Percentiles rank a stretch among this genome's conserved stretches.
Evolutionary conservation across 1,284 basidiomycete species (phyloP).

Genomic region (Laetiporus sulphureus): DNA sequence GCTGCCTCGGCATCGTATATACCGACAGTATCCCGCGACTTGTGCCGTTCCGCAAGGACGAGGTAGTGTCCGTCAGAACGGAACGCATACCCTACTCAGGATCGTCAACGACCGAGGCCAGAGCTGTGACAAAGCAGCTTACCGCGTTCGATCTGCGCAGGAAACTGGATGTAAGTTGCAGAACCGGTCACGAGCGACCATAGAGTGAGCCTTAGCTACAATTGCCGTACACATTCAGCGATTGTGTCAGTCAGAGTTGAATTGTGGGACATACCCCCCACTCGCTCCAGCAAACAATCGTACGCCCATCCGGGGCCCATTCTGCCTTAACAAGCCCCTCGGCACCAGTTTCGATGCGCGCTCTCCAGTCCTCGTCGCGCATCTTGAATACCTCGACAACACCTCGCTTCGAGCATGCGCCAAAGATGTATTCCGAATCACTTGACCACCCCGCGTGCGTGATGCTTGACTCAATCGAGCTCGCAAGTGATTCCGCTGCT

Average conservation of each 20-base stretch:
- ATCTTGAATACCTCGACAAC: slow-evolving; percentile 69
- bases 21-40: slow-evolving; percentile 79
- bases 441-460: slow-evolving; percentile 77
- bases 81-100: slow-evolving; percentile 62
- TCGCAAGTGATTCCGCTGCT: neutral
- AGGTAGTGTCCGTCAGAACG: slow-evolving; percentile 77
- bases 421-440: slow-evolving; percentile 78
- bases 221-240: too few species aligned
- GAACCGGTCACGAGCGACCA: slow-evolving; percentile 70
- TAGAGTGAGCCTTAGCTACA: slow-evolving; percentile 70
- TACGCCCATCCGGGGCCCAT: slow-evolving; percentile 79
- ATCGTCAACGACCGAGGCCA: neutral
- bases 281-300: slow-evolving; percentile 81
- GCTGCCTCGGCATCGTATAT: slow-evolving; percentile 70
- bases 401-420: slow-evolving; percentile 58
- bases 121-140: neutral
- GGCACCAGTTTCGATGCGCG: slow-evolving; percentile 67
- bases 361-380: slow-evolving; percentile 67
- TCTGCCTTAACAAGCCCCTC: slow-evolving; percentile 80
- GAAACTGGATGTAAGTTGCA: slow-evolving; percentile 74
- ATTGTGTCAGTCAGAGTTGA: too few species aligned
- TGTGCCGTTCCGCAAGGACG: slow-evolving; percentile 76
- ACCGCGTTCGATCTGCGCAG: slow-evolving; percentile 73
- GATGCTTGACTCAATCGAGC: slow-evolving; percentile 41
- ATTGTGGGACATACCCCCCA: slow-evolving; percentile 63